Conservation (phyloP, 805 yeast genomes). For the Cyberlindnera mycetangii region DNA sequence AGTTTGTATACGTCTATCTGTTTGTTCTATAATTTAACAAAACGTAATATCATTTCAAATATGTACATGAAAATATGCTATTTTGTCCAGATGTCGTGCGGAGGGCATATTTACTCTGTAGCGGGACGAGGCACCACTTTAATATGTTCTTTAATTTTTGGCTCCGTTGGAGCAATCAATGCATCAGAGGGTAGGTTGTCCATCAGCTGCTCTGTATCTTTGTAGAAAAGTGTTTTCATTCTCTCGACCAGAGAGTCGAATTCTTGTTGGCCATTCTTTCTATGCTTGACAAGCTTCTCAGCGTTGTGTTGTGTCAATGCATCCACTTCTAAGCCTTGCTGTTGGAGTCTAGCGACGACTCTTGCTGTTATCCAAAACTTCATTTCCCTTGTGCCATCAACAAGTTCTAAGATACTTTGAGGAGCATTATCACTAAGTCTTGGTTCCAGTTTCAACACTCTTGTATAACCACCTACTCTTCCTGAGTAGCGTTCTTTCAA, state of each 20-base stretch:
- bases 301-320: slow-evolving; percentile 55
- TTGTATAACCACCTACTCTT: slow-evolving; percentile 80
- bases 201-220: slow-evolving; percentile 12
- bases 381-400: slow-evolving; percentile 70
- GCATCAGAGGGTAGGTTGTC: slow-evolving; percentile 21
- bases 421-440: slow-evolving; percentile 88
- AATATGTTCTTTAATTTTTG: slow-evolving; percentile 18
- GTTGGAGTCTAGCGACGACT: slow-evolving; percentile 74
- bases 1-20: too few relatives aligned
- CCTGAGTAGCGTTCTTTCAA: slow-evolving; percentile 59
- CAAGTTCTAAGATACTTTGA: slow-evolving; percentile 83
- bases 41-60: slow-evolving; percentile 4
- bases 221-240: slow-evolving; percentile 46
- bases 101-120: slow-evolving; percentile 5
- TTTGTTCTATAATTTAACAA: slow-evolving; percentile 5
- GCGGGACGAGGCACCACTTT: slow-evolving; percentile 23
- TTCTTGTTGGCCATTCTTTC: slow-evolving; percentile 47
- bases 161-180: slow-evolving; percentile 22
- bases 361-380: slow-evolving; percentile 77
- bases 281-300: slow-evolving; percentile 42
- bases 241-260: slow-evolving; percentile 64
- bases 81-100: too few relatives aligned
- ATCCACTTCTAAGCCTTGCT: slow-evolving; percentile 54
- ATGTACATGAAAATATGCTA: slow-evolving; percentile 8
- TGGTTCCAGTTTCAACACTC: slow-evolving; percentile 80